Percentiles rank a stretch among this genome's conserved stretches.
phyloP scores from a whole-genome alignment of 148 eudicot genomes.

The Simmondsia chinensis region DNA sequence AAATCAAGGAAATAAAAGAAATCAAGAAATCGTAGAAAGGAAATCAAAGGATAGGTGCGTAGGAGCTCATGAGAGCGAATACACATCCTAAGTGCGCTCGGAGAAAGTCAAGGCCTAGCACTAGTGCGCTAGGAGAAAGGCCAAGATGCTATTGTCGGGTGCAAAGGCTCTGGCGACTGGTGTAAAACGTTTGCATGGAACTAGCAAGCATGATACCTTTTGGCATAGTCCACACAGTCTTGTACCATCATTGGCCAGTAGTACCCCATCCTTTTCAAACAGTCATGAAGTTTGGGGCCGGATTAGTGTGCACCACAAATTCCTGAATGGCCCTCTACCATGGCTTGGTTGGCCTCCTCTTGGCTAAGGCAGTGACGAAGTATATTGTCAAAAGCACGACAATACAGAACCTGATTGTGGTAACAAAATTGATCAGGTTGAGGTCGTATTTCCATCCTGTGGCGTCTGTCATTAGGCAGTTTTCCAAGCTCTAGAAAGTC shows the following conservation, averaged over 20 bases:
- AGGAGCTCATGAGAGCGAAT: too few species aligned
- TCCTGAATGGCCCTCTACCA: constrained; percentile 1
- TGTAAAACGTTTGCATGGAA: constrained; percentile 8
- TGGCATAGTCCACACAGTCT: constrained; percentile 1
- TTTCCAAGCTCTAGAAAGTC: background rate
- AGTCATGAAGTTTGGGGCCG: background rate
- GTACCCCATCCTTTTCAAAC: constrained; percentile 1
- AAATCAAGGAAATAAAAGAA: too few species aligned
- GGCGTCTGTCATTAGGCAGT: background rate
- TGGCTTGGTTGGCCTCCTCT: background rate
- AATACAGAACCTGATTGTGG: constrained; percentile 1
- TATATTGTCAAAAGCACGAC: background rate
- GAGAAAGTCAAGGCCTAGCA: too few species aligned
- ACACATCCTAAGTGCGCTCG: too few species aligned
- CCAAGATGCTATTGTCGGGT: constrained; percentile 3
- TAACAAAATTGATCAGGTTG: background rate
- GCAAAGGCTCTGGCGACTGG: constrained; percentile 4
- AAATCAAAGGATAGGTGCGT: too few species aligned
- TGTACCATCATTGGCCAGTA: constrained; percentile 6
- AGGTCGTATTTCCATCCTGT: background rate
- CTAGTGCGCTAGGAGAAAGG: too few species aligned
- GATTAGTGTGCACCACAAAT: constrained; percentile 6
- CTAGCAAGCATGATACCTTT: constrained; percentile 3
- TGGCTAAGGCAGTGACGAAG: background rate
- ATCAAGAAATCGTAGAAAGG: too few species aligned